These are phyloP conservation scores for Penicillium egyptiacum DNA, from an alignment of 495 filamentous ascomycete species.

Conservation along the genomic window DNA sequence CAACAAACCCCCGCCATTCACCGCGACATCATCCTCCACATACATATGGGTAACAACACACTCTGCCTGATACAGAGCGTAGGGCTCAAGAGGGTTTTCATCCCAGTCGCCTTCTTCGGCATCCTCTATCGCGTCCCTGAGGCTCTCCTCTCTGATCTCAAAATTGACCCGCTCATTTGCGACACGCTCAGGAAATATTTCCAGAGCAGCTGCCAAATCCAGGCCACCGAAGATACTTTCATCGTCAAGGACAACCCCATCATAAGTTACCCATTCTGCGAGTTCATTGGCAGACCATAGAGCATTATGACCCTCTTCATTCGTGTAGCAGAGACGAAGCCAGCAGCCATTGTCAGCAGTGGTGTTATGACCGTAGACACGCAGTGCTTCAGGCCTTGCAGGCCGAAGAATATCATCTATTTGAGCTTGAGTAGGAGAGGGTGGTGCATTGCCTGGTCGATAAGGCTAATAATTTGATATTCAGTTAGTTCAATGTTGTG, in stretches of 20 bases:
- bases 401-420: slow-evolving; percentile 12
- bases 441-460: not conserved
- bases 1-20: slow-evolving; percentile 13
- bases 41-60: slow-evolving; percentile 28
- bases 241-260: slow-evolving; percentile 8
- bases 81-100: not conserved
- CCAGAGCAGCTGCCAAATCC: slow-evolving; percentile 9
- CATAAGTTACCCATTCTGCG: not conserved
- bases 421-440: slow-evolving; percentile 10
- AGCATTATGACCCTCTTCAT: slow-evolving; percentile 5
- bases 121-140: slow-evolving; percentile 1
- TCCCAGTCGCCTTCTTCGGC: slow-evolving; percentile 39
- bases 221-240: slow-evolving; percentile 9
- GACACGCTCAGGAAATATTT: slow-evolving; percentile 15
- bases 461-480: slow-evolving; percentile 12
- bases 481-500: slow-evolving; percentile 4
- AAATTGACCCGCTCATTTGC: not conserved
- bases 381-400: slow-evolving; percentile 4
- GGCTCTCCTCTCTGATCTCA: slow-evolving; percentile 1
- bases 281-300: slow-evolving; percentile 2
- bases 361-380: slow-evolving; percentile 2
- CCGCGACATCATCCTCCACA: slow-evolving; percentile 10
- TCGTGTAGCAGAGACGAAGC: slow-evolving; percentile 10
- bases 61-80: not conserved
- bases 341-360: not conserved